phyloP scores from a whole-genome alignment of 768 basidiomycete species.

The Tulasnella sp. region DNA sequence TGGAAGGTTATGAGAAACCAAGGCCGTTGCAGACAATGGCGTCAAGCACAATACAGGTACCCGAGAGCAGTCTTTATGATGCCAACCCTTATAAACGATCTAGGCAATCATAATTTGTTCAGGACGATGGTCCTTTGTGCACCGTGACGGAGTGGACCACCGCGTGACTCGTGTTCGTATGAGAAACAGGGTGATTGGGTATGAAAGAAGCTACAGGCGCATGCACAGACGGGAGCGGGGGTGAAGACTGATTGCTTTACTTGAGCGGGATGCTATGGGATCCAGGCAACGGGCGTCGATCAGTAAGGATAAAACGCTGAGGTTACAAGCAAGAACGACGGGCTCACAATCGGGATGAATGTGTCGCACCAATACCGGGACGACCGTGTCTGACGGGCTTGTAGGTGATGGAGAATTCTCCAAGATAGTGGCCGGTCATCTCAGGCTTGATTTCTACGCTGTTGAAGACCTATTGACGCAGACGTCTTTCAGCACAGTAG shows the following conservation, averaged over 20 bases:
- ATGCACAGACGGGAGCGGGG: background rate
- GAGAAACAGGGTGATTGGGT: background rate
- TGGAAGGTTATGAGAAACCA: too few relatives aligned
- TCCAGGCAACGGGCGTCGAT: background rate
- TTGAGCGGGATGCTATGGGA: slow-evolving; percentile 17
- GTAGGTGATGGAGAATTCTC: slow-evolving; percentile 94
- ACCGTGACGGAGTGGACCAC: background rate
- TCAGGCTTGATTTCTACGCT: slow-evolving; percentile 99
- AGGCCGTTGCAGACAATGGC: too few relatives aligned
- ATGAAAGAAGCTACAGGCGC: background rate
- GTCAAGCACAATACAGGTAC: too few relatives aligned
- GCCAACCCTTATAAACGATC: too few relatives aligned
- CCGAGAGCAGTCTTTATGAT: too few relatives aligned
- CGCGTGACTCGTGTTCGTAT: background rate
- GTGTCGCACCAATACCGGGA: slow-evolving; percentile 69
- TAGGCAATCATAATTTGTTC: too few relatives aligned
- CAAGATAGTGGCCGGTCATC: slow-evolving; percentile 99
- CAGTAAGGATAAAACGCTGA: background rate
- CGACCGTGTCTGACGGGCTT: slow-evolving; percentile 99
- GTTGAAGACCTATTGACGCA: slow-evolving; percentile 59
- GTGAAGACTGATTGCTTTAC: slow-evolving; percentile 2
- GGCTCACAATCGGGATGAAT: slow-evolving; percentile 19
- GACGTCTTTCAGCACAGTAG: too few relatives aligned
- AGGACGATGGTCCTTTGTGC: too few relatives aligned
- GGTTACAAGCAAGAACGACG: too few relatives aligned